Conservation (phyloP, 495 filamentous ascomycete species). For the Talaromyces adpressus region DNA sequence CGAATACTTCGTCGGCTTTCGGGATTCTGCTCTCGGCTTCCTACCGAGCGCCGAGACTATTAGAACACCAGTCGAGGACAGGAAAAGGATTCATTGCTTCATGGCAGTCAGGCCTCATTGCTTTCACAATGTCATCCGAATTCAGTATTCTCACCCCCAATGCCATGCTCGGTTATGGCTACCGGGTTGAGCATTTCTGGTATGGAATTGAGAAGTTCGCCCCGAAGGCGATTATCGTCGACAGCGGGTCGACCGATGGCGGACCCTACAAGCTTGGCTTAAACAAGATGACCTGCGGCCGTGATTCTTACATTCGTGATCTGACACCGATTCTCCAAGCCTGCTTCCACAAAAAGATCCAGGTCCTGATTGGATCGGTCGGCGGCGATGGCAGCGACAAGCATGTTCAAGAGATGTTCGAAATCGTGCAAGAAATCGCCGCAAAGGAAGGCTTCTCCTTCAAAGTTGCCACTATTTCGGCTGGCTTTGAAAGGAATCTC, state of each 20-base stretch:
- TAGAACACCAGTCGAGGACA: too few species aligned
- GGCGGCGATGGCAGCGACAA: slow-evolving; percentile 40
- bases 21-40: too few species aligned
- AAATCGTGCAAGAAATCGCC: slow-evolving; percentile 23
- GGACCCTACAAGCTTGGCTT: slow-evolving; percentile 40
- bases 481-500: slow-evolving; percentile 23
- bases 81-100: too few species aligned
- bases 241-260: slow-evolving; percentile 41
- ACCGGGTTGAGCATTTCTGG: slow-evolving; percentile 18
- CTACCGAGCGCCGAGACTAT: too few species aligned
- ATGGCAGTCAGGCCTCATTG: too few species aligned
- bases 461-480: slow-evolving; percentile 33
- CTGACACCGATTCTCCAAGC: slow-evolving; percentile 27
- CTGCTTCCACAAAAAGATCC: slow-evolving; percentile 20
- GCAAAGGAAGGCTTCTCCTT: slow-evolving; percentile 24
- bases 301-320: slow-evolving; percentile 32
- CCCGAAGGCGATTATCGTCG: slow-evolving; percentile 39
- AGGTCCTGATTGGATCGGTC: slow-evolving; percentile 39
- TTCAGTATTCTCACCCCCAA: slow-evolving; percentile 38
- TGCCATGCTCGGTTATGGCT: slow-evolving; percentile 44
- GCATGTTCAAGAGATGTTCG: slow-evolving; percentile 35
- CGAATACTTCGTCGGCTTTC: too few species aligned
- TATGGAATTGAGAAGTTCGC: slow-evolving; percentile 20
- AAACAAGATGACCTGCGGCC: slow-evolving; percentile 22
- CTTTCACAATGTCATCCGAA: slow-evolving; percentile 11